Percentiles rank a stretch among this genome's conserved stretches.
Evolutionary conservation across 345 rosid genomes (phyloP).

Genomic region (Rhodomyrtus tomentosa): DNA sequence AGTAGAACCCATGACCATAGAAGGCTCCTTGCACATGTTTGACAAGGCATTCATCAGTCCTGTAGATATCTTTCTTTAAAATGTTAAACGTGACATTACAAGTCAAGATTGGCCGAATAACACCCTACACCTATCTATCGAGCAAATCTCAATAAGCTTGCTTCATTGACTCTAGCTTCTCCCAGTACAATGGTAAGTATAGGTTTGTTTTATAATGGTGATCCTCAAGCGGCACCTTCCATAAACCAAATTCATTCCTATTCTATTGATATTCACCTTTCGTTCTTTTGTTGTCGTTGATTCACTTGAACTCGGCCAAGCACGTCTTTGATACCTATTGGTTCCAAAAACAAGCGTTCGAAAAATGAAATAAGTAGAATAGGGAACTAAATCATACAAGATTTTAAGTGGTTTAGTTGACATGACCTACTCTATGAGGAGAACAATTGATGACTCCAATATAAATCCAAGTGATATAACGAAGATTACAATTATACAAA

Average conservation of each 20-base stretch:
- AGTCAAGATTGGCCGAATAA: not conserved
- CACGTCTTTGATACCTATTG: not conserved
- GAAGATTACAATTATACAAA: not conserved
- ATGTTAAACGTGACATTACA: not conserved
- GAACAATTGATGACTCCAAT: not conserved
- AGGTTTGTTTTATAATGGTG: not conserved
- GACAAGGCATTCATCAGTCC: not conserved
- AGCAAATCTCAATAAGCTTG: not conserved
- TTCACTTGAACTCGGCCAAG: not conserved
- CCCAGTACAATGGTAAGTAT: not conserved
- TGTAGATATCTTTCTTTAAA: fast-evolving
- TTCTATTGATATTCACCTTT: not conserved
- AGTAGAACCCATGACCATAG: too few species aligned
- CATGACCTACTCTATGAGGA: not conserved
- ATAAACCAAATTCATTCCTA: not conserved
- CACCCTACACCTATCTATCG: not conserved
- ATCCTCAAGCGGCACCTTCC: not conserved
- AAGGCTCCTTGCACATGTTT: not conserved
- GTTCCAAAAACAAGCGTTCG: not conserved
- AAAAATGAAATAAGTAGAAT: not conserved
- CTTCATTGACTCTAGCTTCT: not conserved
- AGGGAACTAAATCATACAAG: not conserved
- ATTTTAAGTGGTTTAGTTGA: not conserved
- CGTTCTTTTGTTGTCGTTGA: not conserved
- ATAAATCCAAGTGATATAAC: not conserved